Percentiles rank a stretch among this genome's conserved stretches.
Conservation (phyloP, 2,329 filamentous ascomycete genomes). For the Aspergillus japonicus region DNA sequence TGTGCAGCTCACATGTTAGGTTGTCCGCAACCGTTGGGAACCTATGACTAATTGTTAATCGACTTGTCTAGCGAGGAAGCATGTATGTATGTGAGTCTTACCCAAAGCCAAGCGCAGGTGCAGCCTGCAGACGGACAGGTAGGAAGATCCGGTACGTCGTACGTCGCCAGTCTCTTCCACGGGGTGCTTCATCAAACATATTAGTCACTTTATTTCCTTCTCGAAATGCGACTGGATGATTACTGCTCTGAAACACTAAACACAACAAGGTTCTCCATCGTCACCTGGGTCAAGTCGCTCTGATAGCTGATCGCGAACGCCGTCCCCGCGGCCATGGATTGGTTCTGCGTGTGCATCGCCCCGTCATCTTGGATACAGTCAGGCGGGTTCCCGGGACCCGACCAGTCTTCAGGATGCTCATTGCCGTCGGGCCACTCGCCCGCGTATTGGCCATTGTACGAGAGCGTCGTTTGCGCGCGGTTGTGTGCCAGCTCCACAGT, state of each 20-base stretch:
- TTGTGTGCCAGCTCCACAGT: conserved; percentile 54
- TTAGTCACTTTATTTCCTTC: neutral
- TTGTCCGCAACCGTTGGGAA: conserved; percentile 39
- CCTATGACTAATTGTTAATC: neutral
- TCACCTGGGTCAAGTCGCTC: conserved; percentile 48
- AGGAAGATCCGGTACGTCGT: conserved; percentile 39
- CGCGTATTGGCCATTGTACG: conserved; percentile 40
- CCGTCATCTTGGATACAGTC: conserved; percentile 45
- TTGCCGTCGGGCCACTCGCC: conserved; percentile 51
- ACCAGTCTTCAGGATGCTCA: conserved; percentile 49
- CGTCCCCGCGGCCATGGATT: conserved; percentile 47
- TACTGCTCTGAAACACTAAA: conserved; percentile 50
- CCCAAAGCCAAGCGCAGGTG: conserved; percentile 46
- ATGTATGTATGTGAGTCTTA: conserved; percentile 2
- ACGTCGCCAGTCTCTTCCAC: conserved; percentile 41
- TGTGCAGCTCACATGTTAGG: conserved; percentile 35
- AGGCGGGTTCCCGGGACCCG: conserved; percentile 35
- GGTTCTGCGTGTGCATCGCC: conserved; percentile 49
- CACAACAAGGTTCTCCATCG: conserved; percentile 53
- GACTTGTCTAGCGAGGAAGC: too few species aligned
- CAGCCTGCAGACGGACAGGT: conserved; percentile 41
- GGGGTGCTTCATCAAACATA: conserved; percentile 30
- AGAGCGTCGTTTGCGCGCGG: conserved; percentile 50
- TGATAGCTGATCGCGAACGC: conserved; percentile 55
- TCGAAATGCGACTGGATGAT: conserved; percentile 13